A percentile compares a stretch with the other conserved stretches of the same genome.
Evolutionary conservation across 1,139 yeast genomes (phyloP).

Genomic region (Protomyces inouyei): DNA sequence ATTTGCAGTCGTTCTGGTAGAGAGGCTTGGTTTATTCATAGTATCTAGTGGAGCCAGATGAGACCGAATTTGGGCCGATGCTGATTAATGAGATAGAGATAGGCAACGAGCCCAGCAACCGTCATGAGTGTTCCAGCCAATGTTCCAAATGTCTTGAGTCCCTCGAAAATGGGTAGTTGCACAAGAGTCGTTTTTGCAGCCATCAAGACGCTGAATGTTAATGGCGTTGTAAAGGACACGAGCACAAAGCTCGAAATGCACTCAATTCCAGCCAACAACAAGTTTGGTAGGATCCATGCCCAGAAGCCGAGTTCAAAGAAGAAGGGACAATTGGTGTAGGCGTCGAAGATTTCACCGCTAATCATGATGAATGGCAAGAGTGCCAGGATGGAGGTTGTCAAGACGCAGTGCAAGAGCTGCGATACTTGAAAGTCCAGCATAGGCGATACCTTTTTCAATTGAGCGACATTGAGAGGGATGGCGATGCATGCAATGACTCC

Average conservation of each 20-base stretch:
- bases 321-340: slow-evolving; percentile 14
- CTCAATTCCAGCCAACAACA: slow-evolving; percentile 6
- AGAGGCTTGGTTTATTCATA: neutral
- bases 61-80: slow-evolving; percentile 12
- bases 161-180: slow-evolving; percentile 3
- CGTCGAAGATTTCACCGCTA: slow-evolving; percentile 16
- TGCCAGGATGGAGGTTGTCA: neutral
- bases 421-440: neutral
- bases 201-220: slow-evolving; percentile 9
- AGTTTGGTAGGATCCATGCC: slow-evolving; percentile 7
- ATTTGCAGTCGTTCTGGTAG: neutral
- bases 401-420: slow-evolving; percentile 14
- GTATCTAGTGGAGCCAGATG: neutral
- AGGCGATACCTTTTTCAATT: slow-evolving; percentile 3
- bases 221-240: slow-evolving; percentile 9
- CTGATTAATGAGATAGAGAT: slow-evolving; percentile 6
- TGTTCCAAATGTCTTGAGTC: neutral
- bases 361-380: slow-evolving; percentile 3
- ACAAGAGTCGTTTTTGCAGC: slow-evolving; percentile 16
- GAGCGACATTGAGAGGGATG: slow-evolving; percentile 5
- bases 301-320: slow-evolving; percentile 20
- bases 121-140: slow-evolving; percentile 1
- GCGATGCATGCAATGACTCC: slow-evolving; percentile 13
- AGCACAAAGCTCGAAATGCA: slow-evolving; percentile 13
- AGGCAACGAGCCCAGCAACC: neutral